phyloP scores from a whole-genome alignment of 176 grass and related monocot genomes.

The Bolboschoenus planiculmis region DNA sequence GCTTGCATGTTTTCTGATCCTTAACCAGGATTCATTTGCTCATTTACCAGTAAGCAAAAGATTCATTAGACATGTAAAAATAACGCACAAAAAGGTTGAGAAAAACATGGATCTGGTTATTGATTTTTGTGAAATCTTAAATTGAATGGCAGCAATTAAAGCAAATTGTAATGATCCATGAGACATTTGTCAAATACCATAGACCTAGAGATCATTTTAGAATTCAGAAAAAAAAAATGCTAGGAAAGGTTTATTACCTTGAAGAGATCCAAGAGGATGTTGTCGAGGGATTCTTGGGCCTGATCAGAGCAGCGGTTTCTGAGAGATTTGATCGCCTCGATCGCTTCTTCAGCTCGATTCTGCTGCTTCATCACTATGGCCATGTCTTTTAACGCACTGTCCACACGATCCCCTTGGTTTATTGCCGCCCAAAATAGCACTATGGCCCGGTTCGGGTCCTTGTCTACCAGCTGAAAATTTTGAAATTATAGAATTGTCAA shows the following conservation, averaged over 20 bases:
- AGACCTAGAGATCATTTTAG: neutral
- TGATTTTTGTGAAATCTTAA: neutral
- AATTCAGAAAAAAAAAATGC: neutral
- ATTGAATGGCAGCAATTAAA: slow-evolving; percentile 7
- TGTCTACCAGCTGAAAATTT: slow-evolving; percentile 66
- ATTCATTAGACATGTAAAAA: neutral
- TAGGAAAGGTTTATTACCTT: slow-evolving; percentile 44
- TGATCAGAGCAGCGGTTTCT: slow-evolving; percentile 81
- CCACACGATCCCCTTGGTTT: slow-evolving; percentile 79
- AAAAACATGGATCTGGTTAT: neutral
- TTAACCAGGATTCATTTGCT: neutral
- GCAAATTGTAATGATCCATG: neutral
- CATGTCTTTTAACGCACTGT: slow-evolving; percentile 99
- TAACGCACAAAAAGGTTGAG: neutral
- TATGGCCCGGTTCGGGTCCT: slow-evolving; percentile 86
- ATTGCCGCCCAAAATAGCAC: slow-evolving; percentile 90
- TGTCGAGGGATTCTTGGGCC: slow-evolving; percentile 93
- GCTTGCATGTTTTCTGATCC: neutral
- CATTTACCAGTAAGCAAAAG: neutral
- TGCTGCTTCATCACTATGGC: slow-evolving; percentile 99
- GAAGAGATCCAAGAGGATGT: slow-evolving; percentile 92
- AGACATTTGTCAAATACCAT: neutral
- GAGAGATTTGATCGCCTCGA: slow-evolving; percentile 96
- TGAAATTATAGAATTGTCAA: neutral
- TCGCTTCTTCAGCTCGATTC: slow-evolving; percentile 92